Conservation (phyloP, 331 rosid genomes). For the Saraca asoca region DNA sequence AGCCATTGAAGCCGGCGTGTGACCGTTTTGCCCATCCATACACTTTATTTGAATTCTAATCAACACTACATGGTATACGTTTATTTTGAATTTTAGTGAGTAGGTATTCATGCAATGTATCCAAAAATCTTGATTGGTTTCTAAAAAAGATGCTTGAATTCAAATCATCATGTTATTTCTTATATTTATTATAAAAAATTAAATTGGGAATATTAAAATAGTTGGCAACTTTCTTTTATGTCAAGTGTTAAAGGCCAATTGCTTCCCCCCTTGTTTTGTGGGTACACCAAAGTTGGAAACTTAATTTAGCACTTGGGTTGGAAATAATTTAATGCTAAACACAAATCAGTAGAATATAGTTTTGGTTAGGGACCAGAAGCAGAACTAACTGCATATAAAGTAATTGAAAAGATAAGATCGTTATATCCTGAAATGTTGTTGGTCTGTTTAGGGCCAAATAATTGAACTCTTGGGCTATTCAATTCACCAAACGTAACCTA, state of each 20-base stretch:
- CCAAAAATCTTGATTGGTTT: not conserved
- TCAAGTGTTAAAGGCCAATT: too few species aligned
- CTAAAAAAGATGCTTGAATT: not conserved
- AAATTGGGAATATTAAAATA: too few species aligned
- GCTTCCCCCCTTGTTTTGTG: too few species aligned
- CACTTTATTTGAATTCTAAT: slow-evolving; percentile 32
- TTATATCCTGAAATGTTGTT: not conserved
- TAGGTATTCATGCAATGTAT: not conserved
- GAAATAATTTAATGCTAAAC: too few species aligned
- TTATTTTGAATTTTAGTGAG: too few species aligned
- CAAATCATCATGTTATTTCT: not conserved
- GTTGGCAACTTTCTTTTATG: too few species aligned
- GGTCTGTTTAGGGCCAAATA: not conserved
- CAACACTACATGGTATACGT: not conserved
- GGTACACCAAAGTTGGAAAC: too few species aligned
- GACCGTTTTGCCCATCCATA: not conserved
- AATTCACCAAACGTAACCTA: slow-evolving; percentile 35
- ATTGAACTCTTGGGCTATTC: not conserved
- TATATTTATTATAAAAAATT: too few species aligned
- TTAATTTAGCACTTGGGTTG: too few species aligned
- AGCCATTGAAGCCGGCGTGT: slow-evolving; percentile 59
- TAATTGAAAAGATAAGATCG: not conserved
- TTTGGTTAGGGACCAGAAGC: too few species aligned
- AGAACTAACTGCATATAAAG: too few species aligned
- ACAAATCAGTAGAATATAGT: too few species aligned